phyloP scores from a whole-genome alignment of 2,329 filamentous ascomycete genomes.

The Ophiostoma ulmi region DNA sequence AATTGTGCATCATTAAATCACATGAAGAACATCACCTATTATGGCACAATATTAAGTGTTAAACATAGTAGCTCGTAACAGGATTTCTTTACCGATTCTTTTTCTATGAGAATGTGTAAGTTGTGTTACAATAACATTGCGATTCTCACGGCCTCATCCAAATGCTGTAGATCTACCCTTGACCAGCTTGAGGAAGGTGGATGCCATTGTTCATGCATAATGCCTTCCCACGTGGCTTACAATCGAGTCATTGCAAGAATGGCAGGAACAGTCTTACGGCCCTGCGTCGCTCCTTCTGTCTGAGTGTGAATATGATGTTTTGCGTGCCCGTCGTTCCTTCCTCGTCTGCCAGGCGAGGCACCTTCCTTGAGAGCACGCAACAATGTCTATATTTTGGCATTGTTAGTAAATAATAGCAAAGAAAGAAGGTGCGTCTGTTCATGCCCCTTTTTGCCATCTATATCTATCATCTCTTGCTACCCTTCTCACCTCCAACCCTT shows the following conservation, averaged over 20 bases:
- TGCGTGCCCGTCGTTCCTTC: constrained; percentile 1
- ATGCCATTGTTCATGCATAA: not conserved
- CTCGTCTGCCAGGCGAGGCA: not conserved
- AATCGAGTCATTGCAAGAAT: not conserved
- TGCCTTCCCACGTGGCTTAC: not conserved
- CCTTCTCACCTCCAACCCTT: not conserved
- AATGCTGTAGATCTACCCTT: not conserved
- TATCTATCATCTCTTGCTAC: not conserved
- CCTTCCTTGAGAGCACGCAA: not conserved
- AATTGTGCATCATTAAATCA: too few species aligned
- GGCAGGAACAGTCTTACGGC: not conserved
- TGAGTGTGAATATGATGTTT: not conserved
- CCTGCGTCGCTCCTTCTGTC: not conserved
- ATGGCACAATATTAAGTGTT: too few species aligned
- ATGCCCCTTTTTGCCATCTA: not conserved
- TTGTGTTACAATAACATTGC: not conserved
- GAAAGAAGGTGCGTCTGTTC: not conserved
- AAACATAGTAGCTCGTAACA: too few species aligned
- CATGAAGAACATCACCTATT: too few species aligned
- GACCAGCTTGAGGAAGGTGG: not conserved
- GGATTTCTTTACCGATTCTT: too few species aligned
- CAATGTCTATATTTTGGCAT: not conserved
- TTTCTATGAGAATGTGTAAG: not conserved
- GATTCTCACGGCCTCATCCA: not conserved
- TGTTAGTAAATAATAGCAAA: not conserved